These are phyloP conservation scores for Drechslerella dactyloides DNA, from an alignment of 2,329 filamentous ascomycete genomes.

Conservation along the genomic window DNA sequence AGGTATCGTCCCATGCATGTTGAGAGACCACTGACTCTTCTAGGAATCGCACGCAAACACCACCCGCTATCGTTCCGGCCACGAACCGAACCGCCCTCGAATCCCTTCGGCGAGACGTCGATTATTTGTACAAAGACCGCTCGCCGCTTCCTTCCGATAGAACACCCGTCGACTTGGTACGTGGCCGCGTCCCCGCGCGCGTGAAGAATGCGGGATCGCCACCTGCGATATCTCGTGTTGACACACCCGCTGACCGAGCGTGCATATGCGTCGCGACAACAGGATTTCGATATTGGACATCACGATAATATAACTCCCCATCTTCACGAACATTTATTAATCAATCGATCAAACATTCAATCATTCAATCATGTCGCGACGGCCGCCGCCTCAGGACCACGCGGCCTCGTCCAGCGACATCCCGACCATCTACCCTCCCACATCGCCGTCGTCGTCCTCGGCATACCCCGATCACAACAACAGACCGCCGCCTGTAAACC, in stretches of 20 bases:
- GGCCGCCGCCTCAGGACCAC: constrained; percentile 39
- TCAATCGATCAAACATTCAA: constrained; percentile 1
- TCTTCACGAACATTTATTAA: no score
- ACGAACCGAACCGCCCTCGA: neutral
- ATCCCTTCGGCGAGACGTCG: constrained; percentile 32
- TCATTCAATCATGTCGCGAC: constrained; percentile 30
- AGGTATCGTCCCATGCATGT: constrained; percentile 37
- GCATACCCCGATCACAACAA: constrained; percentile 11
- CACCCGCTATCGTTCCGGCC: neutral
- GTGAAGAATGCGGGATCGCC: constrained; percentile 39
- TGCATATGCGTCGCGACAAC: neutral
- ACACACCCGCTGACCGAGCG: neutral
- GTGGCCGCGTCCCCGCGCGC: constrained; percentile 18
- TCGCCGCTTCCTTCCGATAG: constrained; percentile 12
- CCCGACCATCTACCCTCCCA: constrained; percentile 19
- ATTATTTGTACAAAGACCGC: constrained; percentile 50
- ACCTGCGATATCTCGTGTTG: constrained; percentile 10
- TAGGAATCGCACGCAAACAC: constrained; percentile 14
- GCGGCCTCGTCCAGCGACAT: constrained; percentile 37
- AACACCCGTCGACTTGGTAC: constrained; percentile 20
- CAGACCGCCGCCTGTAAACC: constrained; percentile 30
- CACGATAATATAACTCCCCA: no score
- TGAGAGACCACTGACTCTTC: constrained; percentile 39
- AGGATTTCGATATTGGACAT: neutral
- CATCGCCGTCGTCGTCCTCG: constrained; percentile 2